Evolutionary conservation across 2,329 filamentous ascomycete species (phyloP), one percentile per base, ranked within the genome.

Genomic region (Beauveria scarabaeidicola): DNA sequence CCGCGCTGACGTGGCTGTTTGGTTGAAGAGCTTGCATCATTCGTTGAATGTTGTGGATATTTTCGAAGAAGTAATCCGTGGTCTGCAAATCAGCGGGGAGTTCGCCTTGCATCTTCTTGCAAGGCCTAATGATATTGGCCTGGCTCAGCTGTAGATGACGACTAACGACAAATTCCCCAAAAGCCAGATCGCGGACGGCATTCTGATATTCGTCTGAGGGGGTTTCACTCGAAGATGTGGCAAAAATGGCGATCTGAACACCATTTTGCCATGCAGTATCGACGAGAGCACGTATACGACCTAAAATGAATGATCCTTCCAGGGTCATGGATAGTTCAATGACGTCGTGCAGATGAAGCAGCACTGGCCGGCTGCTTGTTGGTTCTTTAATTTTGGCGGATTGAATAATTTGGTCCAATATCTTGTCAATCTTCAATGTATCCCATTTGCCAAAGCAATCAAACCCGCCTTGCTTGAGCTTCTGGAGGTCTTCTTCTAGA

Each of bases 301-400:
- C 76, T 8, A 97, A 74, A 36, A 97, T 81, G 23, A 82, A 79
- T 2, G 82, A 78, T 11, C 91, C 90, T 61, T 90, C 85, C 6
- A 81, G 71, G 1, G 88, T 86, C 68, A 82, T 81, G 66, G 81
- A 84, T 9, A 99, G 78, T 63, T 95, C 90, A 57, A 89, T 85
- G 67, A 91, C 89, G 69, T 97, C 90, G 69, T 89, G 84, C 13
- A 96, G 75, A 66, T 90, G 90, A 43, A 95, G 78, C 61, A 97
- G 86, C 8, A 91, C 79, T 25, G 78, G 79, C 23, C 70, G 78
- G 69, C 66, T 69, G 65, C 69, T 66, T 7, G 64, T 51, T 29
- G 64, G 62, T 6, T 70, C 65, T 59, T 72, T 74, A 21, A 68
- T 59, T 27, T 79, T 73, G 4, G 78, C 75, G 2, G 79, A 75